Evolutionary conservation across 768 basidiomycete genomes (phyloP).

Genomic region (Collybia sp.): DNA sequence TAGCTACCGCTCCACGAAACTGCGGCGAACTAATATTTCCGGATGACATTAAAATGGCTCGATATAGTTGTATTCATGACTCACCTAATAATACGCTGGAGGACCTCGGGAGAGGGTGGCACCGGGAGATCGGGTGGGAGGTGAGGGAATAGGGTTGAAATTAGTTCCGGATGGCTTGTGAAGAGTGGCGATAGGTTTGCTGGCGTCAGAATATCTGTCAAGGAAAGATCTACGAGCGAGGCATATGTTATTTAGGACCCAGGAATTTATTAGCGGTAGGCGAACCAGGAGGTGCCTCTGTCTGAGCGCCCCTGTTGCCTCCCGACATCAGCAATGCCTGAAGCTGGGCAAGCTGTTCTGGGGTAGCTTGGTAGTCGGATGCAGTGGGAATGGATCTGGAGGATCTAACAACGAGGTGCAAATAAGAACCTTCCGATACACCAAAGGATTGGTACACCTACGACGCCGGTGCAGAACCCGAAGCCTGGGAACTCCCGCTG

Average conservation of each 20-base stretch:
- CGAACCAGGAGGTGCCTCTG: slow-evolving; percentile 28
- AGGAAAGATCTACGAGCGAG: slow-evolving; percentile 45
- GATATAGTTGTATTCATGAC: slow-evolving; percentile 5
- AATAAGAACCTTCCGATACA: neutral
- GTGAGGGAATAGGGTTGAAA: slow-evolving; percentile 71
- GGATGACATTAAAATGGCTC: slow-evolving; percentile 3
- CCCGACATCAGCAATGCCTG: slow-evolving; percentile 48
- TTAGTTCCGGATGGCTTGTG: slow-evolving; percentile 60
- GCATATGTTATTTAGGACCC: neutral
- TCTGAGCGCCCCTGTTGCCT: slow-evolving; percentile 13
- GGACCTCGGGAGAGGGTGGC: slow-evolving; percentile 61
- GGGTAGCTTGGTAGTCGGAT: slow-evolving; percentile 36
- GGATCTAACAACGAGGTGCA: slow-evolving; percentile 6
- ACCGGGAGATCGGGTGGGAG: slow-evolving; percentile 75
- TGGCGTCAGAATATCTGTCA: slow-evolving; percentile 74
- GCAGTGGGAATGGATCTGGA: slow-evolving; percentile 11
- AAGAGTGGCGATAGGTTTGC: slow-evolving; percentile 72
- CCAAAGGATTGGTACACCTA: slow-evolving; percentile 8
- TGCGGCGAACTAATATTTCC: slow-evolving; percentile 59
- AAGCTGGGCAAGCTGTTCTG: slow-evolving; percentile 66
- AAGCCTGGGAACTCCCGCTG: slow-evolving; percentile 32
- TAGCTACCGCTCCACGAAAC: slow-evolving; percentile 74
- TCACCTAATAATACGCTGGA: slow-evolving; percentile 68
- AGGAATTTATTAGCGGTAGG: neutral
- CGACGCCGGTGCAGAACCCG: slow-evolving; percentile 31